Percentiles rank a stretch among this genome's conserved stretches.
Conservation (phyloP, 2,329 filamentous ascomycete species). For the Trichoderma simmonsii region DNA sequence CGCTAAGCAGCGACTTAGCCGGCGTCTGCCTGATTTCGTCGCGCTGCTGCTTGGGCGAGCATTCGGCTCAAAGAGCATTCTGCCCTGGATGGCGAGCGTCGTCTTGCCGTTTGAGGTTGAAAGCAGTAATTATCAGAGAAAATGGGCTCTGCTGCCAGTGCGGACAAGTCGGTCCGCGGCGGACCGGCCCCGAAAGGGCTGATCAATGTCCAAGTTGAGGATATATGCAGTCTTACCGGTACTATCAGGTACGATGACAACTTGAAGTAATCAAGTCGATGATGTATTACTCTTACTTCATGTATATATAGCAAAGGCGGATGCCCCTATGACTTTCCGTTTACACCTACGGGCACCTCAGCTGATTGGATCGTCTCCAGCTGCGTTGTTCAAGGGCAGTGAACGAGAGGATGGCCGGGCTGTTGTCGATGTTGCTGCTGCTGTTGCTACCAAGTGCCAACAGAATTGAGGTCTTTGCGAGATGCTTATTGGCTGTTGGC, state of each 20-base stretch:
- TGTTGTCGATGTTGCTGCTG: not conserved
- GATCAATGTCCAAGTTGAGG: not conserved
- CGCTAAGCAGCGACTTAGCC: slow-evolving; percentile 7
- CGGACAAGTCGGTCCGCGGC: not conserved
- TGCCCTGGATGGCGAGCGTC: not conserved
- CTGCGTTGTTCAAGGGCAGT: not conserved
- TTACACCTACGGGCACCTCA: not conserved
- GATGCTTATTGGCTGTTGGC: not conserved
- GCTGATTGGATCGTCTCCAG: not conserved
- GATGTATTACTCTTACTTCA: not conserved
- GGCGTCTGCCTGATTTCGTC: not conserved
- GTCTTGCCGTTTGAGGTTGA: not conserved
- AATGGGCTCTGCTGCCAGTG: not conserved
- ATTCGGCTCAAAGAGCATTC: slow-evolving; percentile 4
- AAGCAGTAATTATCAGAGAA: slow-evolving; percentile 9
- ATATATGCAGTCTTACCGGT: not conserved
- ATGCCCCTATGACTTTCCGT: not conserved
- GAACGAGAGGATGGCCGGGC: not conserved
- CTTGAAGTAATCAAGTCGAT: not conserved
- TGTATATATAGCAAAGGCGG: not conserved
- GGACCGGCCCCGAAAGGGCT: not conserved
- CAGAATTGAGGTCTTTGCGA: not conserved
- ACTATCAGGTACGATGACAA: not conserved
- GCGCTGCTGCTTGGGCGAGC: not conserved
- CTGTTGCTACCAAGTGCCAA: not conserved